A percentile compares a stretch with the other conserved stretches of the same genome.
Evolutionary conservation across 140 eudicot species (phyloP).

Genomic region (Bidens hawaiensis): DNA sequence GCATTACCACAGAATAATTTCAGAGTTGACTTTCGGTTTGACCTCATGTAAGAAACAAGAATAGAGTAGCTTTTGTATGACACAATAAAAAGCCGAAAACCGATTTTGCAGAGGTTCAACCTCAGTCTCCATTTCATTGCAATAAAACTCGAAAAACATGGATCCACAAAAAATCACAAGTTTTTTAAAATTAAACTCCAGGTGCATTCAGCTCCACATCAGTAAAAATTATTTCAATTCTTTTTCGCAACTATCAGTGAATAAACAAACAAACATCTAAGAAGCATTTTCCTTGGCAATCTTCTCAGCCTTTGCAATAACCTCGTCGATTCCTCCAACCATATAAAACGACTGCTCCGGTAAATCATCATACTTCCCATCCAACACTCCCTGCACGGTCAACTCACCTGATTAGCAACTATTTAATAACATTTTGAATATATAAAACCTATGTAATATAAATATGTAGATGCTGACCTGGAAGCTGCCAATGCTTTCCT

Average conservation of each 20-base stretch:
- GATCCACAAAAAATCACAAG: slow-evolving; percentile 33
- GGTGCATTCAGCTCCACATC: slow-evolving; percentile 44
- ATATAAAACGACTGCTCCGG: slow-evolving; percentile 96
- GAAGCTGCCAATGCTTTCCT: slow-evolving; percentile 70
- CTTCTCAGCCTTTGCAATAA: slow-evolving; percentile 97
- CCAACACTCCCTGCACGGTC: slow-evolving; percentile 90
- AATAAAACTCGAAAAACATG: slow-evolving; percentile 32
- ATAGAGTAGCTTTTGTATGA: background rate
- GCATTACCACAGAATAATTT: slow-evolving; percentile 2
- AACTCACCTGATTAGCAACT: slow-evolving; percentile 5
- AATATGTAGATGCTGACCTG: too few relatives aligned
- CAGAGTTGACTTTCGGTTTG: background rate
- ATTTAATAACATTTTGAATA: too few relatives aligned
- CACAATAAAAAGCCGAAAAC: slow-evolving; percentile 30
- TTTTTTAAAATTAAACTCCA: slow-evolving; percentile 39
- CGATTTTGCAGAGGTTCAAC: slow-evolving; percentile 29
- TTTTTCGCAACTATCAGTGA: slow-evolving; percentile 49
- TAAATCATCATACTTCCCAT: slow-evolving; percentile 93
- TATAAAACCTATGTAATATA: too few relatives aligned
- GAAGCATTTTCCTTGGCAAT: slow-evolving; percentile 88
- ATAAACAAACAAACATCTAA: slow-evolving; percentile 16
- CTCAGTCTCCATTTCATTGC: slow-evolving; percentile 38
- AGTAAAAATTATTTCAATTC: slow-evolving; percentile 41
- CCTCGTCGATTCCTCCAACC: slow-evolving; percentile 99
- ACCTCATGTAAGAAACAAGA: background rate